A percentile compares a stretch with the other conserved stretches of the same genome.
These are phyloP conservation scores for Arthrobotrys conoides DNA, from an alignment of 2,329 filamentous ascomycete genomes.

Conservation along the genomic window DNA sequence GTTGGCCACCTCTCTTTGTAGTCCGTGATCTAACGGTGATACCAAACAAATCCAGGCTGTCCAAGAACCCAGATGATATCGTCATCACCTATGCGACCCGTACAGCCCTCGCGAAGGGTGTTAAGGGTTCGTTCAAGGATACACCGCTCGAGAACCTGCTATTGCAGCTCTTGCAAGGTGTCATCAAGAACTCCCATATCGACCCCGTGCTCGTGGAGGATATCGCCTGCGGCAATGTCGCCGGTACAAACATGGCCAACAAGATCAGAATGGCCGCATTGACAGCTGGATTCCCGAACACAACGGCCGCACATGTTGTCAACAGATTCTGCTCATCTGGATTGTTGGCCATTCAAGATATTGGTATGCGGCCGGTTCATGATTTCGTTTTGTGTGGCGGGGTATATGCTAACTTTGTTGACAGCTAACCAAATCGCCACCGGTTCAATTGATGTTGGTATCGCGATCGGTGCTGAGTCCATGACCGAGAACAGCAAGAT, in stretches of 20 bases:
- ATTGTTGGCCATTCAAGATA: slow-evolving; percentile 93
- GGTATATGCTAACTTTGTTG: slow-evolving; percentile 8
- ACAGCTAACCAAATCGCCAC: slow-evolving; percentile 80
- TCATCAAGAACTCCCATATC: slow-evolving; percentile 79
- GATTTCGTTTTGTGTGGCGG: neutral
- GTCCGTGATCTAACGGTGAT: slow-evolving; percentile 29
- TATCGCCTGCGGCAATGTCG: slow-evolving; percentile 93
- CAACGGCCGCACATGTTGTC: slow-evolving; percentile 81
- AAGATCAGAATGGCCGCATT: slow-evolving; percentile 89
- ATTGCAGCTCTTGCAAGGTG: slow-evolving; percentile 80
- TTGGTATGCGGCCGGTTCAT: slow-evolving; percentile 69
- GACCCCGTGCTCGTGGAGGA: slow-evolving; percentile 88
- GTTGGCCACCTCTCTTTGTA: slow-evolving; percentile 8
- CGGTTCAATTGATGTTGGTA: slow-evolving; percentile 86
- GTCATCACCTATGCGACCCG: slow-evolving; percentile 94
- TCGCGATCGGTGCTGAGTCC: slow-evolving; percentile 88
- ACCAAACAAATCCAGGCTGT: slow-evolving; percentile 75
- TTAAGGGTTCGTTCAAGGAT: slow-evolving; percentile 94
- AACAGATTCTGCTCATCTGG: slow-evolving; percentile 99
- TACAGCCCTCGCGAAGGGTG: slow-evolving; percentile 88
- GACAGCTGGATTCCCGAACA: slow-evolving; percentile 94
- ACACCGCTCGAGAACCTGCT: slow-evolving; percentile 88
- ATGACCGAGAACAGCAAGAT: slow-evolving; percentile 84
- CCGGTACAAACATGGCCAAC: slow-evolving; percentile 87
- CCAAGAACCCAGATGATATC: slow-evolving; percentile 94